Evolutionary conservation across 2,329 filamentous ascomycete genomes (phyloP), one percentile per base, ranked within the genome.

Genomic region (Ophiosphaerella narmari): DNA sequence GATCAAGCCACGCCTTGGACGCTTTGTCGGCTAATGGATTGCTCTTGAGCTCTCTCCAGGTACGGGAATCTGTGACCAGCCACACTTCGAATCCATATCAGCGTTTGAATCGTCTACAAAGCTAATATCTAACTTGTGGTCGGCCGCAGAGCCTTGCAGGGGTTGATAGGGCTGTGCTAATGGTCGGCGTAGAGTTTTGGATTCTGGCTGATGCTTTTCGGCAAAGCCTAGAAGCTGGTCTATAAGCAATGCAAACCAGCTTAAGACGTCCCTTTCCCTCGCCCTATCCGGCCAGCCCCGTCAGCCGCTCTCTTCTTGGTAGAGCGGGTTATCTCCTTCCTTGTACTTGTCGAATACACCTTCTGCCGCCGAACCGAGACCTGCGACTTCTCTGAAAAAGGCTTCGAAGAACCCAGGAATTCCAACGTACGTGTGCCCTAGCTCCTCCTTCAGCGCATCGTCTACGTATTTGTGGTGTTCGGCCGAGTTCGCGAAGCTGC

Each of bases 1-100:
- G 62, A 54, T 80, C 73, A 54, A 61, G 54, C 55, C 48, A 59
- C 39, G 55, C 52, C 50, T 58, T 54, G 16, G 72, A 74, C 8
- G 63, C 54, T 49, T 31, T 76, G 47, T 80, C 74, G 16, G 73
- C 68, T 5, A 50, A 55, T n/a, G 62, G 73, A 48, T 80, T 80
- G 46, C 72, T 76, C 60, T 79, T 79, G 14, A 81, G 65, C 59
- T 80, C 75, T n/a, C n/a, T 52, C 77, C 73, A 4, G 73, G 70
- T 31, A 81, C 60, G 7, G 80, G 68, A 41, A 82, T 75, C 36
- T 78, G 67, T 4, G 66, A 73, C 75, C 65, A 79, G 51, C 71
- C 57, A 50, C 36, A 59, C 38, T 57, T 62, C 3, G 50, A 58
- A 49, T 57, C 38, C 3, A 48, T 48, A 45, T 52, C 46, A 26